Base-by-base conservation (phyloP, 2,329 filamentous ascomycete species). In the Xylaria polymorpha region DNA sequence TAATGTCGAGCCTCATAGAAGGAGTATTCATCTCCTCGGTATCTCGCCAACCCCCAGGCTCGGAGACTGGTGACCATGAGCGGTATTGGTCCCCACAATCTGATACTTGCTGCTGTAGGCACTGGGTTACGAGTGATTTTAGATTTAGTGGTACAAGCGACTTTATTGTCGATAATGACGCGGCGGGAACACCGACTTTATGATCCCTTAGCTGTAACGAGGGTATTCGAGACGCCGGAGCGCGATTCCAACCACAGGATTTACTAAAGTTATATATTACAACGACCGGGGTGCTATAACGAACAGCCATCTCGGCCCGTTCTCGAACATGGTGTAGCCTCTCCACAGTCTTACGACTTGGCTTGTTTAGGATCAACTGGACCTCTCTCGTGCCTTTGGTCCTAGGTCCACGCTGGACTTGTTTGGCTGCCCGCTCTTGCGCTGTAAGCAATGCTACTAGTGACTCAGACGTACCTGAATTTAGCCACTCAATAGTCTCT, bases 191-290 rank as follows among this genome's bases (percentile, higher is more conserved):
- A 29, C 55, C 25, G 3, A 29, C 22, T 10, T 29, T 50, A 22
- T 69, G 59, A 41, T 63, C 44, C 9, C 18, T 66, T 12, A 73
- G 59, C 25, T 74, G 74, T 1, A 73, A 64, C 4, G 74, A 69
- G 18, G 74, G 70, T 3, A 72, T 12, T 39, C 22, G 56, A 8
- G 64, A 35, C 4, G 43, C 37, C 1, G 60, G 53, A 10, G 51
- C 46, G 41, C 62, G 41, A 32, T 75, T 76, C 70, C 73, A 74
- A n/a, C 61, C 51, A 2, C 72, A 9, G 1, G 73, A 68, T 61
- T 41, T 73, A 35, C 72, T 72, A 15, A 77, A 74, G 55, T 75
- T 75, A 43, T 75, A 75, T 1, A 61, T 64, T 0, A 71, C 32
- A 12, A 56, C 60, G 0, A 69, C 74, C 0, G 71, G 35, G 4